Percentiles rank a stretch among this genome's conserved stretches.
Conservation (phyloP, 495 filamentous ascomycete species). For the Tirmania nivea region DNA sequence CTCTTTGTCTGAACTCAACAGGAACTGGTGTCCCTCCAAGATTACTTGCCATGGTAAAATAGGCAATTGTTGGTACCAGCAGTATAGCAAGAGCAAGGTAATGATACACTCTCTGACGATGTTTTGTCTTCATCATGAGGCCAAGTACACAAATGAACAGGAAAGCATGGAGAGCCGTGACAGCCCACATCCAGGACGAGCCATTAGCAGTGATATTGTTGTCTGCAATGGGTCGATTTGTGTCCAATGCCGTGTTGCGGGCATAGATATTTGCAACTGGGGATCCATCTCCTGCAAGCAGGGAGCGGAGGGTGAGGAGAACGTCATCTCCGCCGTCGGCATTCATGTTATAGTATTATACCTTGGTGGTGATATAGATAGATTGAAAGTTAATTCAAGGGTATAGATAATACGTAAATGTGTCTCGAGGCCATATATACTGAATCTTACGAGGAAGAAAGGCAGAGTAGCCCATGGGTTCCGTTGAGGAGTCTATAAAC, state of each 20-base stretch:
- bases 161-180: conserved; percentile 29
- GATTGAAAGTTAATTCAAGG: no score
- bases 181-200: conserved; percentile 35
- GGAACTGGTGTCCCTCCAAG: conserved; percentile 41
- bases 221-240: conserved; percentile 27
- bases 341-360: no score
- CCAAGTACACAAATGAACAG: conserved; percentile 25
- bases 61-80: conserved; percentile 39
- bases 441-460: no score
- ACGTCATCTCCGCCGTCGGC: not conserved
- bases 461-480: no score
- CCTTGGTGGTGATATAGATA: no score
- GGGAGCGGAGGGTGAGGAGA: not conserved
- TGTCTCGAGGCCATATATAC: no score
- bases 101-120: conserved; percentile 41
- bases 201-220: conserved; percentile 39
- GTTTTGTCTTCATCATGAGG: conserved; percentile 27
- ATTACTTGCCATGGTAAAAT: conserved; percentile 48
- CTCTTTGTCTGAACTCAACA: conserved; percentile 30
- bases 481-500: no score
- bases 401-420: no score
- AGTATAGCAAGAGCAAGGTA: conserved; percentile 41
- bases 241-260: conserved; percentile 29
- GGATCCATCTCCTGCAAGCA: not conserved
- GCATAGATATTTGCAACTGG: not conserved